Conservation (phyloP, 805 yeast species). For the Lipomyces yamanashiensis region DNA sequence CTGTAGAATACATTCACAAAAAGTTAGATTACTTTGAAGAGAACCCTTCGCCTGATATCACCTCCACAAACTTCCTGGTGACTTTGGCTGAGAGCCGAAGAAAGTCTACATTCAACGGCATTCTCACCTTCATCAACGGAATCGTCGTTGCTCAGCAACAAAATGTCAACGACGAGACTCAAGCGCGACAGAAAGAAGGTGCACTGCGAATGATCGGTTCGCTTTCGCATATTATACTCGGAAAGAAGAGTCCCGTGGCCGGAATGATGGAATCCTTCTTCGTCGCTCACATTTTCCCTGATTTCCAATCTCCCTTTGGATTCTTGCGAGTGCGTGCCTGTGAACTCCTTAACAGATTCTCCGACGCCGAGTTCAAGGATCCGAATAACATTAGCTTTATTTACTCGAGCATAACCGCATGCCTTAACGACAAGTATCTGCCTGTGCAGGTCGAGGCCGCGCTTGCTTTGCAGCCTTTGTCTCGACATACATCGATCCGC, state of each 20-base stretch:
- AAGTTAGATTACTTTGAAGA: slow-evolving; percentile 68
- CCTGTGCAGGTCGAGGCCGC: slow-evolving; percentile 88
- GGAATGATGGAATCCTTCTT: slow-evolving; percentile 73
- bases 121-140: slow-evolving; percentile 62
- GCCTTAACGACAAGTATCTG: slow-evolving; percentile 56
- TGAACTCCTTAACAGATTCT: slow-evolving; percentile 58
- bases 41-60: slow-evolving; percentile 69
- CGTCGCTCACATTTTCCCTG: slow-evolving; percentile 68
- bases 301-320: slow-evolving; percentile 59
- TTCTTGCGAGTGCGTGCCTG: slow-evolving; percentile 71
- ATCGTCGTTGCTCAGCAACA: slow-evolving; percentile 42
- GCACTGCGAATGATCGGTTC: slow-evolving; percentile 78
- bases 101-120: slow-evolving; percentile 61
- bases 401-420: slow-evolving; percentile 45
- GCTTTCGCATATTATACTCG: slow-evolving; percentile 59
- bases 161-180: slow-evolving; percentile 46
- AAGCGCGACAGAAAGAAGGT: slow-evolving; percentile 75
- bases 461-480: slow-evolving; percentile 78
- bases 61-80: slow-evolving; percentile 73
- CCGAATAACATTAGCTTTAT: slow-evolving; percentile 62
- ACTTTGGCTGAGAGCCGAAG: slow-evolving; percentile 74
- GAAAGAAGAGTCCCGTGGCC: slow-evolving; percentile 60
- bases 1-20: slow-evolving; percentile 82
- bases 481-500: slow-evolving; percentile 66
- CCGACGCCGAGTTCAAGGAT: slow-evolving; percentile 63